Percentiles rank a stretch among this genome's conserved stretches.
Conservation (phyloP, 768 basidiomycete species). For the Ramaria sp. region DNA sequence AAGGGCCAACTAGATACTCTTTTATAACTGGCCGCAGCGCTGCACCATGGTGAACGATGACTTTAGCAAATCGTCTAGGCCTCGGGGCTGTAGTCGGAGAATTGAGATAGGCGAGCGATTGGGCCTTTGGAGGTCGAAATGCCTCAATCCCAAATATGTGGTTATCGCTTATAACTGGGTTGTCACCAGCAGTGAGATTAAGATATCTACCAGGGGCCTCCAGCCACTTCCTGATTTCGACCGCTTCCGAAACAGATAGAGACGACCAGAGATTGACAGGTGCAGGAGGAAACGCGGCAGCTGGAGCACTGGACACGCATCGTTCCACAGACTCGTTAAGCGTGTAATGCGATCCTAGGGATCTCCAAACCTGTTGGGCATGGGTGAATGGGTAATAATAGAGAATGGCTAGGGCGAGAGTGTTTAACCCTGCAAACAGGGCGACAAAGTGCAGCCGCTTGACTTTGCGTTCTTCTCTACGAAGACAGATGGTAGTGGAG, state of each 20-base stretch:
- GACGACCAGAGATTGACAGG: slow-evolving; percentile 43
- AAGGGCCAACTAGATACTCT: slow-evolving; percentile 50
- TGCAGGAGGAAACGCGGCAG: slow-evolving; percentile 29
- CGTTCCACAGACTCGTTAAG: slow-evolving; percentile 17
- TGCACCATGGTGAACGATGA: slow-evolving; percentile 42
- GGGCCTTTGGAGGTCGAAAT: slow-evolving; percentile 37
- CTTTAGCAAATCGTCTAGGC: slow-evolving; percentile 35
- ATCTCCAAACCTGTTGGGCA: too few species aligned
- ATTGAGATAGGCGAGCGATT: slow-evolving; percentile 36
- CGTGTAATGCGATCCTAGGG: background rate
- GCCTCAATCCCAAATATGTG: slow-evolving; percentile 39
- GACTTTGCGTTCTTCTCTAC: background rate
- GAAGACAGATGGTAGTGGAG: too few species aligned
- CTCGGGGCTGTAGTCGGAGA: slow-evolving; percentile 15
- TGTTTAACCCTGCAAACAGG: background rate
- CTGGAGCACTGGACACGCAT: slow-evolving; percentile 24
- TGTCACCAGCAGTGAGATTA: slow-evolving; percentile 34
- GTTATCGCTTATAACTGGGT: slow-evolving; percentile 35
- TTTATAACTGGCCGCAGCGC: slow-evolving; percentile 30
- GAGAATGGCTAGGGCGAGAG: background rate
- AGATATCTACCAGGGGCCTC: slow-evolving; percentile 28
- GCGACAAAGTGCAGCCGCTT: background rate
- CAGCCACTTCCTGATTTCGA: slow-evolving; percentile 37
- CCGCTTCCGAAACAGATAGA: slow-evolving; percentile 34
- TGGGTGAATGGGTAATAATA: background rate